A percentile compares a stretch with the other conserved stretches of the same genome.
Evolutionary conservation across 1,139 yeast genomes (phyloP).

Genomic region (Kodamaea suecica): DNA sequence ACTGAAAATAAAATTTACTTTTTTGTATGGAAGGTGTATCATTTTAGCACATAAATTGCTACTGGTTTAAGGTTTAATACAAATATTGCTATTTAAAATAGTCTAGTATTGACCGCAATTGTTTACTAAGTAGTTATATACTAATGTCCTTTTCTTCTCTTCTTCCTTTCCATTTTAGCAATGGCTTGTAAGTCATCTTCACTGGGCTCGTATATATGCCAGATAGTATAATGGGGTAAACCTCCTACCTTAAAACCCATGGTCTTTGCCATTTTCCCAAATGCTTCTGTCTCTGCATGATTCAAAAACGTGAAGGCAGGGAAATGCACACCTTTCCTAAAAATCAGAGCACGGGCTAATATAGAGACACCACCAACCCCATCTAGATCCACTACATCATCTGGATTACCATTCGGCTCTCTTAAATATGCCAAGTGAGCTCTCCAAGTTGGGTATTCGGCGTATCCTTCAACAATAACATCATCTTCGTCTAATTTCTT

Average conservation of each 20-base stretch:
- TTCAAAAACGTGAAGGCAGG: constrained; percentile 87
- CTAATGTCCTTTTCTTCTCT: constrained; percentile 40
- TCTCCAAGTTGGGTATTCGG: constrained; percentile 87
- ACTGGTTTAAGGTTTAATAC: neutral
- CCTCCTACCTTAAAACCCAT: constrained; percentile 86
- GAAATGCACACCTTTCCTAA: constrained; percentile 79
- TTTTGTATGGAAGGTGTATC: constrained; percentile 7
- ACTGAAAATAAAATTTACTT: constrained; percentile 33
- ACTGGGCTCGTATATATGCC: constrained; percentile 89
- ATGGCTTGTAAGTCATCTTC: constrained; percentile 83
- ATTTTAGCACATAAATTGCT: neutral
- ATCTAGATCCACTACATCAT: constrained; percentile 70
- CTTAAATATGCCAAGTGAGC: constrained; percentile 76
- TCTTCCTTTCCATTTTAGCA: constrained; percentile 67
- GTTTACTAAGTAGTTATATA: neutral
- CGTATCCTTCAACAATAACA: constrained; percentile 88
- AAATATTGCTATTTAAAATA: too few species aligned
- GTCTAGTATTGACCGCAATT: too few species aligned
- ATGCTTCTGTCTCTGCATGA: constrained; percentile 92
- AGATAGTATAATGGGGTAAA: constrained; percentile 81
- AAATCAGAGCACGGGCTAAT: constrained; percentile 76
- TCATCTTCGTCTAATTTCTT: constrained; percentile 70
- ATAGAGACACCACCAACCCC: constrained; percentile 93
- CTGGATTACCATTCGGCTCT: constrained; percentile 62
- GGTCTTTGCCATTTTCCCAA: constrained; percentile 78